Conservation (phyloP, 176 grass and related monocot species). For the Carex pumila region DNA sequence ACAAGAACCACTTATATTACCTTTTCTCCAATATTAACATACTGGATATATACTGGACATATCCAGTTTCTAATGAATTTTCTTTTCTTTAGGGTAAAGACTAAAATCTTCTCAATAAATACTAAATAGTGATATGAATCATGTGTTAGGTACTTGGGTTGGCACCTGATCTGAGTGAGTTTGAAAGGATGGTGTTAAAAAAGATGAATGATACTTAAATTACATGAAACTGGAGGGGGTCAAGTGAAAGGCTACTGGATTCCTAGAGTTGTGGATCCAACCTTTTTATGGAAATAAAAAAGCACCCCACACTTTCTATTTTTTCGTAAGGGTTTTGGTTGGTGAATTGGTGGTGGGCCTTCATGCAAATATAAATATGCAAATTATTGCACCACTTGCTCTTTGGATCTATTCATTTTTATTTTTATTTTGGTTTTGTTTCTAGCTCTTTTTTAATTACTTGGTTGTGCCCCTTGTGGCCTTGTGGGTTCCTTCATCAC, state of each 20-base stretch:
- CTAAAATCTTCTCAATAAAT: too few species aligned
- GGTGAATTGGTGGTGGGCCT: background rate
- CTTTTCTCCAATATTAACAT: too few species aligned
- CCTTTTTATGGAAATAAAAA: slow-evolving; percentile 1
- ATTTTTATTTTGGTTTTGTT: background rate
- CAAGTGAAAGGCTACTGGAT: background rate
- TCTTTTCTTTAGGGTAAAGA: too few species aligned
- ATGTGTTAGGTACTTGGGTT: too few species aligned
- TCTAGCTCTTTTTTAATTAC: background rate
- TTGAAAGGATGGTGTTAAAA: too few species aligned
- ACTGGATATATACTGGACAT: too few species aligned
- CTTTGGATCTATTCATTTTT: background rate
- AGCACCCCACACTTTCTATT: background rate
- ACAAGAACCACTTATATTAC: too few species aligned
- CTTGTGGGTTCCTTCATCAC: background rate
- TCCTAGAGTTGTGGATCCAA: background rate
- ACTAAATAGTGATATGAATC: too few species aligned
- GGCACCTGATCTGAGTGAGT: too few species aligned
- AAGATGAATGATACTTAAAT: background rate
- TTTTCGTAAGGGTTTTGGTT: background rate
- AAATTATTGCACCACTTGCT: background rate
- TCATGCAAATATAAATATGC: background rate
- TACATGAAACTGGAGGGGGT: background rate
- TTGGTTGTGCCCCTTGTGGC: background rate
- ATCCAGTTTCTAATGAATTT: too few species aligned